A percentile compares a stretch with the other conserved stretches of the same genome.
Evolutionary conservation across 805 yeast genomes (phyloP).

Genomic region (Starmerella sp.): DNA sequence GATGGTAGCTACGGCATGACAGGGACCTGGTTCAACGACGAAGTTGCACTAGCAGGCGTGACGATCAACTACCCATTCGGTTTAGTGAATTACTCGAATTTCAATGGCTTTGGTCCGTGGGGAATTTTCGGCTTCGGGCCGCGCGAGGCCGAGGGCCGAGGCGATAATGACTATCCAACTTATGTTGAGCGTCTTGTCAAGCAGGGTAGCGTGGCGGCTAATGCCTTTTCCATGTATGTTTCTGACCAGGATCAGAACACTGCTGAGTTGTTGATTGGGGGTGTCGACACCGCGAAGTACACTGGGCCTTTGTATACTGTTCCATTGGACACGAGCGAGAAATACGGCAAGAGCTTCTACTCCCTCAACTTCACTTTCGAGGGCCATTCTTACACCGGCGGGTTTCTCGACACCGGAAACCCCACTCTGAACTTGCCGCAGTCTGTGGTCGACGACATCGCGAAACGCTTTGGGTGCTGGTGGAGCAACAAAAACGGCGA

Average conservation of each 20-base stretch:
- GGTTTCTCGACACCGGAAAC: slow-evolving; percentile 43
- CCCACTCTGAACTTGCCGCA: slow-evolving; percentile 37
- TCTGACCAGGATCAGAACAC: slow-evolving; percentile 5
- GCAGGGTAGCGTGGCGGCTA: slow-evolving; percentile 31
- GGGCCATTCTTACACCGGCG: slow-evolving; percentile 4
- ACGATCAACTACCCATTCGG: slow-evolving; percentile 54
- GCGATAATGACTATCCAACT: slow-evolving; percentile 17
- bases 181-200: slow-evolving; percentile 25
- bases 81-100: slow-evolving; percentile 51
- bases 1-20: slow-evolving; percentile 26
- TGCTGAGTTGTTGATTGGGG: slow-evolving; percentile 35
- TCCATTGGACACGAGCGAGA: slow-evolving; percentile 13
- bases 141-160: slow-evolving; percentile 23
- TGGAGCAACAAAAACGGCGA: neutral
- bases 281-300: slow-evolving; percentile 34
- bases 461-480: slow-evolving; percentile 3
- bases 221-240: slow-evolving; percentile 37
- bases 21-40: slow-evolving; percentile 55
- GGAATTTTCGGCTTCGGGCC: slow-evolving; percentile 30
- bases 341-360: neutral
- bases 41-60: slow-evolving; percentile 41
- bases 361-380: slow-evolving; percentile 3
- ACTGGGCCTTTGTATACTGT: slow-evolving; percentile 30
- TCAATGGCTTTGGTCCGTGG: slow-evolving; percentile 28
- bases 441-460: slow-evolving; percentile 5